These are phyloP conservation scores for Aspergillus carbonarius DNA, from an alignment of 2,329 filamentous ascomycete genomes.

Conservation along the genomic window DNA sequence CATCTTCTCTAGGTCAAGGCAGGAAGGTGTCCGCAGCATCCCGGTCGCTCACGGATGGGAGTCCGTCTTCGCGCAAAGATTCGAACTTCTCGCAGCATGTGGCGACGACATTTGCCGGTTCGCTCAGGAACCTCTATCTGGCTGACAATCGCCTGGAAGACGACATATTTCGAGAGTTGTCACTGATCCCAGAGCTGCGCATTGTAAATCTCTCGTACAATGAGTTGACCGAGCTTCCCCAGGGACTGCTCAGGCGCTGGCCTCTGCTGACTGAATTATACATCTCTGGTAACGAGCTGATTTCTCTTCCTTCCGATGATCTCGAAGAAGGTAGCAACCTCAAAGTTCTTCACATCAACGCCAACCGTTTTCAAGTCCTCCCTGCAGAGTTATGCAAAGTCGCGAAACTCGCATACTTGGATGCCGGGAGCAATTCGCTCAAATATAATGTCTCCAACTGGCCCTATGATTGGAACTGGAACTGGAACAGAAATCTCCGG, in stretches of 20 bases:
- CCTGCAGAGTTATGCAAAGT: slow-evolving; percentile 94
- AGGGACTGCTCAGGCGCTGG: slow-evolving; percentile 84
- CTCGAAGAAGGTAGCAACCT: slow-evolving; percentile 85
- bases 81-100: slow-evolving; percentile 79
- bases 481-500: slow-evolving; percentile 90
- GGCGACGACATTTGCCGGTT: slow-evolving; percentile 82
- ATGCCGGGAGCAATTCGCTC: slow-evolving; percentile 90
- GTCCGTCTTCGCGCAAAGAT: slow-evolving; percentile 72
- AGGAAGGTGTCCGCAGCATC: slow-evolving; percentile 84
- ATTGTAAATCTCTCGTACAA: slow-evolving; percentile 95
- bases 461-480: slow-evolving; percentile 99
- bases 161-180: slow-evolving; percentile 91
- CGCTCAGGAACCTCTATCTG: slow-evolving; percentile 78
- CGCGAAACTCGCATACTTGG: slow-evolving; percentile 84
- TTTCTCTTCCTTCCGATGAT: slow-evolving; percentile 87
- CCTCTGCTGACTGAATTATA: slow-evolving; percentile 88
- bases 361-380: slow-evolving; percentile 95
- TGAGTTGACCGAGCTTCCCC: slow-evolving; percentile 86
- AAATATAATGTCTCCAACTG: slow-evolving; percentile 99
- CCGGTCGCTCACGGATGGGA: slow-evolving; percentile 59
- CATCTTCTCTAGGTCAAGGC: slow-evolving; percentile 74
- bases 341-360: slow-evolving; percentile 91
- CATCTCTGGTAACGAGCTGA: slow-evolving; percentile 90
- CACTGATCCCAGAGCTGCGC: slow-evolving; percentile 75
- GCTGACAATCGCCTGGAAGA: slow-evolving; percentile 94